Base-by-base conservation (phyloP, 805 yeast genomes). In the Wickerhamomyces chambardii region DNA sequence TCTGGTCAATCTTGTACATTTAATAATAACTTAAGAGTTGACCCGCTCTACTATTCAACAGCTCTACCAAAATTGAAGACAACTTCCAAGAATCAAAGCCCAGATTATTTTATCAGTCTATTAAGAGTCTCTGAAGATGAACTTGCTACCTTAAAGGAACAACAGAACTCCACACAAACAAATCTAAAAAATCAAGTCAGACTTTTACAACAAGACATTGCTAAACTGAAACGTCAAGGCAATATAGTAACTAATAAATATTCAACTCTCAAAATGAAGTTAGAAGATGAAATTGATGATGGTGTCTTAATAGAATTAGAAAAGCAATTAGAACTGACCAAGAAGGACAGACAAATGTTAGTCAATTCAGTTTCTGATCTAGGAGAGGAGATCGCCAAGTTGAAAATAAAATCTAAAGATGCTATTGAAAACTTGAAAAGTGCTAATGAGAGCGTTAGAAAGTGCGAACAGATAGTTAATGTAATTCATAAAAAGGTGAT, bases 1-100 rank as follows among this genome's bases (percentile, higher is more conserved):
- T 51, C 61, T 16, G 77, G 83, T 3, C 70, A 68, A 24, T 64
- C 63, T 17, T 56, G 73, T 29, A 48, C 66, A 3, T 47, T 63
- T 31, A 58, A 58, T 29, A 27, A 43, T 1, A 60, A 54, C 2
- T 62, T 71, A 29, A 55, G 69, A 30, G 55, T 66, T 18, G 80
- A 78, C 51, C 82, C 86, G 1, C 54, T 78, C 3, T 56, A 55
- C 36, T 76, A 70, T 41, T 53, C 14, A 9, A 22, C 4, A 6
- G 15, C 17, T 6, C 15, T 24, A 1, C 36, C 42, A 41, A 36
- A 52, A 51, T 35, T 48, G 11, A 10, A 17, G 27, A 22, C 24
- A 7, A 15, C 30, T 10, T 31, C 21, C 8, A 26, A 22, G 15
- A 24, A 12, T 12, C 6, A 17, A 6, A 17, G 31, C 11, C 21